These are phyloP conservation scores for Calendula officinalis DNA, from an alignment of 129 eudicot genomes.

Conservation along the genomic window DNA sequence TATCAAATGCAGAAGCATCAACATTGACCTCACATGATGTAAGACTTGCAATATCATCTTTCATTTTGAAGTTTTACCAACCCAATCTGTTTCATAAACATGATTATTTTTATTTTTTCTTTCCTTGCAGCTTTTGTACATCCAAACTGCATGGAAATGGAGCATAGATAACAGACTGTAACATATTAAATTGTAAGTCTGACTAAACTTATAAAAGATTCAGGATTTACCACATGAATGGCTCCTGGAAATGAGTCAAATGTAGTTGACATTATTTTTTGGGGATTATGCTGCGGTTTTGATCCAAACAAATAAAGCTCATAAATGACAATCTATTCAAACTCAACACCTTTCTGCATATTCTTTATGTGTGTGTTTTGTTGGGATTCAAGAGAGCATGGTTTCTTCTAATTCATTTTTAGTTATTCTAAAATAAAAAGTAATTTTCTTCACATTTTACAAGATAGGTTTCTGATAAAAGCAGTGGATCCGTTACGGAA, in stretches of 20 bases:
- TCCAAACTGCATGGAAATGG: conserved; percentile 5
- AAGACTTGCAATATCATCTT: conserved; percentile 21
- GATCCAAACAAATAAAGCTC: conserved; percentile 26
- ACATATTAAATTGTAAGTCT: conserved; percentile 19
- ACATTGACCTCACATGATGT: conserved; percentile 15
- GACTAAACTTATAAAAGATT: conserved; percentile 20
- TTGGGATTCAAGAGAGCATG: no score
- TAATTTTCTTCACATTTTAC: no score
- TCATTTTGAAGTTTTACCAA: neutral
- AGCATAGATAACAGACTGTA: conserved; percentile 6
- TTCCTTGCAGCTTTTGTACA: conserved; percentile 34
- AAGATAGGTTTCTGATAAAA: no score
- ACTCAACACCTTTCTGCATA: neutral
- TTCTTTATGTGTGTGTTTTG: no score
- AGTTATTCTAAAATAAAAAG: no score
- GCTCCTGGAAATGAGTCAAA: neutral
- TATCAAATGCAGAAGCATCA: conserved; percentile 27
- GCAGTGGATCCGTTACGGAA: no score
- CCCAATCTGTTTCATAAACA: no score
- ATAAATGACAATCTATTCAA: conserved; percentile 4
- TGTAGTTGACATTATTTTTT: conserved; percentile 16
- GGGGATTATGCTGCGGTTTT: conserved; percentile 24
- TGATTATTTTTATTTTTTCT: neutral
- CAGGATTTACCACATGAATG: conserved; percentile 13
- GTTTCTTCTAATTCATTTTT: no score